Evolutionary conservation across 2,329 filamentous ascomycete species (phyloP).

Genomic region (Metarhizium humberi): DNA sequence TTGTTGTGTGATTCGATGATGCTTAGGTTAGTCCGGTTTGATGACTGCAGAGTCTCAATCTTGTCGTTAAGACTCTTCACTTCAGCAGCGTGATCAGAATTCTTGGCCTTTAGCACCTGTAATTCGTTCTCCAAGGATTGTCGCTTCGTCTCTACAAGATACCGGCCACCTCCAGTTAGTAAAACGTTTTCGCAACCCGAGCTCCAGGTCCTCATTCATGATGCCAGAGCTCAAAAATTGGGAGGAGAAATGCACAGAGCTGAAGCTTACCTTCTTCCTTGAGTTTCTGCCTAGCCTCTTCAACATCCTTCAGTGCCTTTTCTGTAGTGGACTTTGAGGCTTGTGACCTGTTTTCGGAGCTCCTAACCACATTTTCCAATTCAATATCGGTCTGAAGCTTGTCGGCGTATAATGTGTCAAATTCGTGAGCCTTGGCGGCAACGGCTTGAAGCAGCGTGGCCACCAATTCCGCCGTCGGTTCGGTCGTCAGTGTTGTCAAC

Average conservation of each 20-base stretch:
- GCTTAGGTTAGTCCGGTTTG: constrained; percentile 82
- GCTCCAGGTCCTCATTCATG: not conserved
- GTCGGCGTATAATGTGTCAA: constrained; percentile 72
- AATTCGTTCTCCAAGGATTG: constrained; percentile 75
- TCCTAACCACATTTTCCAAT: constrained; percentile 80
- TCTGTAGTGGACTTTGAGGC: constrained; percentile 73
- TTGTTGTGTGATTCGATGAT: constrained; percentile 84
- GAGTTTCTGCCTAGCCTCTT: constrained; percentile 71
- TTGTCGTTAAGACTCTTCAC: constrained; percentile 70
- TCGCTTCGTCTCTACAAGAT: constrained; percentile 58
- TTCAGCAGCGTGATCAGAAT: constrained; percentile 64
- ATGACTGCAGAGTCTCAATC: constrained; percentile 78
- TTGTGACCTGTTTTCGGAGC: constrained; percentile 73
- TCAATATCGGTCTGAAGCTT: constrained; percentile 88
- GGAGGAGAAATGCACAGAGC: constrained; percentile 7
- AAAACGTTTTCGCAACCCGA: not conserved
- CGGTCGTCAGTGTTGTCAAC: constrained; percentile 50
- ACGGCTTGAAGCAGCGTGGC: constrained; percentile 65
- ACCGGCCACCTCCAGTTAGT: not conserved
- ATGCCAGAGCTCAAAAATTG: not conserved
- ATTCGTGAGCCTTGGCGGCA: constrained; percentile 69
- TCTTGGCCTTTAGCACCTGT: constrained; percentile 65
- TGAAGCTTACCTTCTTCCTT: constrained; percentile 63
- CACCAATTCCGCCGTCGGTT: constrained; percentile 72
- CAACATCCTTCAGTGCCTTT: constrained; percentile 74